Evolutionary conservation across 2,329 filamentous ascomycete genomes (phyloP), one percentile per base, ranked within the genome.

Genomic region (Aspergillus ochraceus): DNA sequence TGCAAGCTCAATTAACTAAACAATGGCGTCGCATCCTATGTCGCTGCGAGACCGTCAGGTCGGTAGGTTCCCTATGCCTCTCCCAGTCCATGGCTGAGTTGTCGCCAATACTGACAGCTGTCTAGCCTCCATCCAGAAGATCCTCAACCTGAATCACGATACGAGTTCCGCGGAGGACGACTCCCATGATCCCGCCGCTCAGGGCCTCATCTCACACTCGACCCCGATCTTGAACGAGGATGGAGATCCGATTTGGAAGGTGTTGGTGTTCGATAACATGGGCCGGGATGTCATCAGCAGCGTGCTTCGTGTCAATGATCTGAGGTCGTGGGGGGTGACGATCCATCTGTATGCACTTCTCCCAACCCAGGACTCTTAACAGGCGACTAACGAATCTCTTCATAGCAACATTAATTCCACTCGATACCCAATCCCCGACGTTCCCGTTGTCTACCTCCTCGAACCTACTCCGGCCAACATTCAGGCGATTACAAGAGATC

Each of bases 271-370:
- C 73, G 96, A 99, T 77, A 90, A 94, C 68, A 79, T 89, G 68
- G 95, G 94, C 52, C 86, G 93, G 74, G 93, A 98, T 84, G 91
- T 99, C 60, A 97, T 99, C 71, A 97, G 92, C 80, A 97, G 93
- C 71, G 93, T 99, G 2, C 82, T 99, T 65, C 86, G 93, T 60
- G 95, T 99, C 64, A 97, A 92, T 72, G 95, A 99, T 78, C 81
- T 99, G 72, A 85, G 96, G 64, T 86, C 90, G 62, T 92, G 95
- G 86, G 95, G 96, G n/a, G 90, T 98, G 56, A 98, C 92, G 45
- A 95, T 97, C 83, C 92, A 97, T 78, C 87, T 97, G 91, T 96
- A 84, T 61, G 83, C 29, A 20, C 50, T 32, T 46, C 19, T 54
- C 57, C 56, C 52, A 32, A 58, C 49, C 3, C 54, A 29, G 26